Evolutionary conservation across 495 filamentous ascomycete genomes (phyloP), one percentile per base, ranked within the genome.

Genomic region (Aspergillus baeticus): DNA sequence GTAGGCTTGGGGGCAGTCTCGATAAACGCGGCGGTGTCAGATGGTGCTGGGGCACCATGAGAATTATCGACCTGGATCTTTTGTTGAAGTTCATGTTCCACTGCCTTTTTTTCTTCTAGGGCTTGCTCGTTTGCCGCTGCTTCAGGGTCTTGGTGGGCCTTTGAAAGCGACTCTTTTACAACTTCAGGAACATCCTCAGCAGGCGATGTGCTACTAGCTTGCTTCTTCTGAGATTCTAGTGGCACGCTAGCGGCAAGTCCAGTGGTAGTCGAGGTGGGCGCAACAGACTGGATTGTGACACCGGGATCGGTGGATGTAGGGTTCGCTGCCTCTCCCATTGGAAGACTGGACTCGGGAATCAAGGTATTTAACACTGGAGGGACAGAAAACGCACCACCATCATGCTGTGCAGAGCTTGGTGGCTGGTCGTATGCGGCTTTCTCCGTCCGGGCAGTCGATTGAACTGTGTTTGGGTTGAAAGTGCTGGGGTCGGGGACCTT

Each of bases 291-390:
- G 58, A 91, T 83, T 14, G 76, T 79, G 60, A 78, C 79, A 51
- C 77, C 83, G 3, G 77, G 72, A 44, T 85, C 71, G 14, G 68
- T 42, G 10, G 44, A 41, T 20, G 44, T 49, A n/a, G 49, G 22
- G 13, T 51, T 48, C 8, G 29, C 48, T 21, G 51, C 37, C 13
- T 64, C 61, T 44, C 79, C 80, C 61, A 92, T 88, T 15, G 89
- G 89, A 49, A 95, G 79, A 69, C 89, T 90, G 20, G 91, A 94
- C 72, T 96, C 91, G 10, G 91, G 91, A 59, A 94, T 93, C 74
- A 89, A 71, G 69, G 81, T 86, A 31, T 73, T 77, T 13, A 79
- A 75, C 35, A 86, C 69, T n/a, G 81, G 77, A 14, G 89, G 87
- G 37, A 91, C 70, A 33, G 77, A 72, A 45, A 87, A 86, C 65